Evolutionary conservation across 75 land plant genomes (phyloP), one percentile per base, ranked within the genome.

Genomic region (Selaginella tamariscina): DNA sequence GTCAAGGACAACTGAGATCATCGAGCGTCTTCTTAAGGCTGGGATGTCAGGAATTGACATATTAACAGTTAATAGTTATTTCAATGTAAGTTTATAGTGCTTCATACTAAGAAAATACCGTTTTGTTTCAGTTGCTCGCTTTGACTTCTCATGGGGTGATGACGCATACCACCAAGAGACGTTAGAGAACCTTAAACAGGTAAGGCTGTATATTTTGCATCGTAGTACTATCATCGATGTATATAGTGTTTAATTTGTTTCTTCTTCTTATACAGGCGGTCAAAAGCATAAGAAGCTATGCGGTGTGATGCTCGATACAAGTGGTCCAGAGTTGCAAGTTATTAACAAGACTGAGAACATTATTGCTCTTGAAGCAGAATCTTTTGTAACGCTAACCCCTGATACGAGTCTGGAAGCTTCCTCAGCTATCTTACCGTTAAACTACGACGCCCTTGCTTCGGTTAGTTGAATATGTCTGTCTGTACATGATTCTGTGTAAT

Each of bases 221-320:
- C 2, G 5, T 18, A 54, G 0, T 29, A 24, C n/a, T 32, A 2
- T 60, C 22, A 0, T 44, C 27, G 66, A 27, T 9, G 29, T 63
- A 24, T 21, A 39, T 27, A 21, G 15, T 15, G 1, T 66, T 0
- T 67, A 1, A 54, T 78, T 59, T 70, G 68, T 71, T 65, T 82
- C 62, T 59, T n/a, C 15, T 39, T 39, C 49, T 39, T 21, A 8
- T 26, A 59, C n/a, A 59, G 85, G 90, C n/a, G n/a, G n/a, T n/a
- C n/a, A n/a, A n/a, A n/a, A n/a, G n/a, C n/a, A n/a, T n/a, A n/a
- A n/a, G n/a, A n/a, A n/a, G n/a, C n/a, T n/a, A n/a, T n/a, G n/a
- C n/a, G n/a, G n/a, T n/a, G n/a, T 92, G 32, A 89, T 92, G 97
- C 75, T 92, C 9, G 97, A 92, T 68, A 92, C 88, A n/a, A 73